Percentiles rank a stretch among this genome's conserved stretches.
Evolutionary conservation across 129 eudicot species (phyloP).

Genomic region (Artemisia argyi): DNA sequence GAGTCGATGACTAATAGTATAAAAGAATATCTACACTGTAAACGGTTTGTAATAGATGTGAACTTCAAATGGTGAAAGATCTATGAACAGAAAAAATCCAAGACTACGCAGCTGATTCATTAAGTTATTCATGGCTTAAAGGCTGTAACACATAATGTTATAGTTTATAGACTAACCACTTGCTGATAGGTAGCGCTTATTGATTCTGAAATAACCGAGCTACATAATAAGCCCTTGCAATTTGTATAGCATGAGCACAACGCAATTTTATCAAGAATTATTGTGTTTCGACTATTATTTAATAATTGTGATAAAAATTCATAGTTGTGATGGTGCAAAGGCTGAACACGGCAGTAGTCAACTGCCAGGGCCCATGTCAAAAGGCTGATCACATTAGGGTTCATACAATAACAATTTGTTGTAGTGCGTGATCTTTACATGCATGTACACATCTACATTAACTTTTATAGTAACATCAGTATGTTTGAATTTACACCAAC

Average conservation of each 20-base stretch:
- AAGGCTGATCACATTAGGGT: neutral
- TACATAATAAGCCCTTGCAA: neutral
- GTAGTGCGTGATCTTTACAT: neutral
- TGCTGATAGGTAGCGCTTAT: neutral
- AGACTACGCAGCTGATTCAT: neutral
- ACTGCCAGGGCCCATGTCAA: neutral
- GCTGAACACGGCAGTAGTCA: neutral
- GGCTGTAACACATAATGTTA: too few relatives aligned
- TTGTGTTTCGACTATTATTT: neutral
- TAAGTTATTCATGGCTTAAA: neutral
- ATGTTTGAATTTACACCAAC: neutral
- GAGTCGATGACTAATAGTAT: neutral
- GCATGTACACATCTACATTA: neutral
- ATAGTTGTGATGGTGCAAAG: neutral
- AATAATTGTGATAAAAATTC: neutral
- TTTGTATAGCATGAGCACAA: neutral
- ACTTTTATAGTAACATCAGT: neutral
- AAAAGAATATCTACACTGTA: neutral
- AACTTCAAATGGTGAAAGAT: neutral
- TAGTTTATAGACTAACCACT: neutral
- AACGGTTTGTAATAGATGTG: neutral
- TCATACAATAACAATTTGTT: neutral
- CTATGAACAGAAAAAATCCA: neutral
- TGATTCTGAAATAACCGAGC: neutral
- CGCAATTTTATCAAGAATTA: neutral